A percentile compares a stretch with the other conserved stretches of the same genome.
Evolutionary conservation across 1,139 yeast genomes (phyloP).

Genomic region (Kodamaea anthophila): DNA sequence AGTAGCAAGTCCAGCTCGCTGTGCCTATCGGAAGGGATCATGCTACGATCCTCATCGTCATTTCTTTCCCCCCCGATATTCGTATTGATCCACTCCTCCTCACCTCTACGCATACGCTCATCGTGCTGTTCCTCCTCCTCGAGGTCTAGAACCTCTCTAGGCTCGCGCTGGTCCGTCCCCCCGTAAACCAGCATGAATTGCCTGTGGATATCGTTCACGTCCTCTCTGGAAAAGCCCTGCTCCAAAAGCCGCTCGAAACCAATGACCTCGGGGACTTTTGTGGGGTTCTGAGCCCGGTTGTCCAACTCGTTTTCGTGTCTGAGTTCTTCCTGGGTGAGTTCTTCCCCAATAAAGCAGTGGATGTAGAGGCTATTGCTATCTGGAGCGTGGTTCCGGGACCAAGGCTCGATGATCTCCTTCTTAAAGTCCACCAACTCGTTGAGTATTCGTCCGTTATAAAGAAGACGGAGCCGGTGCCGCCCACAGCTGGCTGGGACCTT

Average conservation of each 20-base stretch:
- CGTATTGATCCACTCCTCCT: constrained; percentile 88
- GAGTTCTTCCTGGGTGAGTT: constrained; percentile 51
- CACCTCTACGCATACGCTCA: constrained; percentile 52
- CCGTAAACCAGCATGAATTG: constrained; percentile 66
- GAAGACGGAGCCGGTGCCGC: constrained; percentile 57
- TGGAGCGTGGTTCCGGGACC: constrained; percentile 10
- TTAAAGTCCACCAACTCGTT: constrained; percentile 53
- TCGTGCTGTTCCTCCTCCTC: constrained; percentile 37
- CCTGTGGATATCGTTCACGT: constrained; percentile 61
- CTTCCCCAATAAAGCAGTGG: constrained; percentile 80
- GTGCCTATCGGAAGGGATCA: constrained; percentile 22
- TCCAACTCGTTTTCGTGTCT: constrained; percentile 59
- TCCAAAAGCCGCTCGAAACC: constrained; percentile 81
- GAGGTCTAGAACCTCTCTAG: constrained; percentile 27
- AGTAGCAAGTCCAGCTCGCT: constrained; percentile 56
- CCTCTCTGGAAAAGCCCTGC: constrained; percentile 79
- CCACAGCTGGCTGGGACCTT: constrained; percentile 18
- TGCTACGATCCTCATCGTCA: constrained; percentile 8
- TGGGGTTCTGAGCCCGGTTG: constrained; percentile 40
- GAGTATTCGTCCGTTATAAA: constrained; percentile 69
- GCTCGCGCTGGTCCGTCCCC: constrained; percentile 5
- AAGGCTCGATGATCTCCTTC: constrained; percentile 40
- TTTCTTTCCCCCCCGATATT: constrained; percentile 39
- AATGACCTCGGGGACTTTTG: constrained; percentile 63
- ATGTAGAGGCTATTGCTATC: constrained; percentile 40